Percentiles rank a stretch among this genome's conserved stretches.
These are phyloP conservation scores for Boletus vinaceobasis DNA, from an alignment of 768 basidiomycete genomes.

Conservation along the genomic window DNA sequence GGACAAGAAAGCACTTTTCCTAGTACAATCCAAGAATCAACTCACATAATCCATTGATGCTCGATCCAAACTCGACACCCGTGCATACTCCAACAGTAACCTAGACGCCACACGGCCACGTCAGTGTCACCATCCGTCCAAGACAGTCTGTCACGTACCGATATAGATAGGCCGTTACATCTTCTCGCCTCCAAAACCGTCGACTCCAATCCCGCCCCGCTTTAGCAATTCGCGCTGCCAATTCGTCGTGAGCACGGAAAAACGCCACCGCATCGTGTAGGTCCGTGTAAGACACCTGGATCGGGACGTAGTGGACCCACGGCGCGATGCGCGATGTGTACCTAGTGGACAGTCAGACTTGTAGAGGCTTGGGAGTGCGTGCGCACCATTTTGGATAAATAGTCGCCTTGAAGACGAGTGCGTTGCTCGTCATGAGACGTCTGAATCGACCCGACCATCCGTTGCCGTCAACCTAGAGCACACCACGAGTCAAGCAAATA, in stretches of 20 bases:
- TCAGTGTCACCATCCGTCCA: background rate
- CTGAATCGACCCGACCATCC: conserved; percentile 71
- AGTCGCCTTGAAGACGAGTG: conserved; percentile 65
- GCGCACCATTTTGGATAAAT: conserved; percentile 71
- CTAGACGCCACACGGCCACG: conserved; percentile 7
- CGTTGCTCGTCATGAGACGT: conserved; percentile 57
- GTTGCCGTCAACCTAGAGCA: conserved; percentile 52
- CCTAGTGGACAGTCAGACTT: conserved; percentile 32
- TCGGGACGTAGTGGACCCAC: conserved; percentile 74
- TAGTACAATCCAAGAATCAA: background rate
- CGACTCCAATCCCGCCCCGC: conserved; percentile 57
- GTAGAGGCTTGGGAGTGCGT: no score
- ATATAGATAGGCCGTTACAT: conserved; percentile 57
- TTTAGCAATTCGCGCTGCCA: conserved; percentile 54
- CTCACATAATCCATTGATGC: conserved; percentile 37
- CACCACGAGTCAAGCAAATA: background rate
- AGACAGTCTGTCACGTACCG: conserved; percentile 34
- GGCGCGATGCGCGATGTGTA: conserved; percentile 55
- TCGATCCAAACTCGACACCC: conserved; percentile 48
- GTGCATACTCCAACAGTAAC: conserved; percentile 52
- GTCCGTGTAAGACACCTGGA: conserved; percentile 63
- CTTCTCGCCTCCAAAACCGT: conserved; percentile 57
- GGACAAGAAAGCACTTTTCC: no score
- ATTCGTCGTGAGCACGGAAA: conserved; percentile 64
- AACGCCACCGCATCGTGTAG: conserved; percentile 70